phyloP scores from a whole-genome alignment of 306 rosid genomes.

The Carpinus viminea region DNA sequence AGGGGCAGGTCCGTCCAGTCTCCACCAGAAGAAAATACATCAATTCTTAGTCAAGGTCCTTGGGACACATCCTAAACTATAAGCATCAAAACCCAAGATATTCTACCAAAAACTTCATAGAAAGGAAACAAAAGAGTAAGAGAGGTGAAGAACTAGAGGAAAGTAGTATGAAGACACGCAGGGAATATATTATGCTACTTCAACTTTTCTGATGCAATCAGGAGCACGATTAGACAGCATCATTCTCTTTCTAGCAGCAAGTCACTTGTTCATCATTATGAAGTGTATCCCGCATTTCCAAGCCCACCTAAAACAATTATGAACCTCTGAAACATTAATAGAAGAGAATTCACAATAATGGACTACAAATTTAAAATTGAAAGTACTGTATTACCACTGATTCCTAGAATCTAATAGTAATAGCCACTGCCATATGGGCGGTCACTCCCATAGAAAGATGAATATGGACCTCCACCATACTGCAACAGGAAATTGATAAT shows the following conservation, averaged over 20 bases:
- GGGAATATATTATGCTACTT: constrained; percentile 43
- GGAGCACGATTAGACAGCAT: not conserved
- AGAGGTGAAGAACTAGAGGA: constrained; percentile 29
- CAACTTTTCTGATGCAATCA: constrained; percentile 20
- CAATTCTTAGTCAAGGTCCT: constrained; percentile 38
- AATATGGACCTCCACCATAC: constrained; percentile 57
- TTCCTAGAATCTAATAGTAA: constrained; percentile 43
- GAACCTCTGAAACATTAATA: constrained; percentile 30
- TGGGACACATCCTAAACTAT: constrained; percentile 39
- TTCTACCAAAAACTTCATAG: constrained; percentile 30
- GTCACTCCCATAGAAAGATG: constrained; percentile 51
- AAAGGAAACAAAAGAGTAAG: constrained; percentile 19
- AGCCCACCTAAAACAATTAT: constrained; percentile 48
- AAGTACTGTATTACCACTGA: constrained; percentile 39
- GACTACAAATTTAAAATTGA: constrained; percentile 15
- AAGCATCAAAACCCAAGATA: constrained; percentile 33
- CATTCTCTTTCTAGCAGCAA: constrained; percentile 29
- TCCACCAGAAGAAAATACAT: constrained; percentile 32
- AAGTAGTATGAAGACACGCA: constrained; percentile 15
- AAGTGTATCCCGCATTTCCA: constrained; percentile 39
- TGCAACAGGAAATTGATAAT: constrained; percentile 38
- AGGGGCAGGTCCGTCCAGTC: constrained; percentile 37
- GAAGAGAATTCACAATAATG: constrained; percentile 20
- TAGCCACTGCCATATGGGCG: constrained; percentile 50
- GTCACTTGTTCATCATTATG: constrained; percentile 33